A percentile compares a stretch with the other conserved stretches of the same genome.
These are phyloP conservation scores for Ceratocystis cacaofunesta DNA, from an alignment of 2,329 filamentous ascomycete species.

Conservation along the genomic window DNA sequence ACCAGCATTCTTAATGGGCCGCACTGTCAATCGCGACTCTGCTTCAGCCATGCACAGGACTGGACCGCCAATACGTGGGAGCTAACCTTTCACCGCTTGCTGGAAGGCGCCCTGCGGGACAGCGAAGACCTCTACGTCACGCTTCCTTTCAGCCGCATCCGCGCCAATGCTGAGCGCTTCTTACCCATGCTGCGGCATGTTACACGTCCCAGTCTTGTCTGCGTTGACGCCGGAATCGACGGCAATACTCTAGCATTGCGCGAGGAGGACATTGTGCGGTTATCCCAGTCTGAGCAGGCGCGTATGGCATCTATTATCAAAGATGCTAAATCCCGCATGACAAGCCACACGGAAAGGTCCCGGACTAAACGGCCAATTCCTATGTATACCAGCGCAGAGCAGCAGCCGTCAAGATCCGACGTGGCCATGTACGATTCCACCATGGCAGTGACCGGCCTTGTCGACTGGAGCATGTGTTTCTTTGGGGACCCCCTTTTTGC, in stretches of 20 bases:
- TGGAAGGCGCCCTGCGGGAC: constrained; percentile 43
- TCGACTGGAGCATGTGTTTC: constrained; percentile 42
- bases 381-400: background rate
- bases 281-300: background rate
- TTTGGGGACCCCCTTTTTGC: constrained; percentile 47
- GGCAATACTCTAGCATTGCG: constrained; percentile 33
- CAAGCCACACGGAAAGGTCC: background rate
- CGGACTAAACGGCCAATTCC: background rate
- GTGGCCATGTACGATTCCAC: constrained; percentile 3
- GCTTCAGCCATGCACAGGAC: constrained; percentile 10
- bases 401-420: background rate
- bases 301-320: background rate
- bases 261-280: constrained; percentile 2
- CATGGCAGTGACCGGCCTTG: constrained; percentile 34
- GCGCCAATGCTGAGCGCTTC: constrained; percentile 37
- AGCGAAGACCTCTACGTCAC: constrained; percentile 45
- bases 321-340: background rate
- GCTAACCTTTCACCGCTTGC: constrained; percentile 39
- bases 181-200: constrained; percentile 38
- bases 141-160: constrained; percentile 41
- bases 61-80: constrained; percentile 32
- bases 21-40: constrained; percentile 6
- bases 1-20: constrained; percentile 17
- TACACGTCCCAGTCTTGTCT: constrained; percentile 35
- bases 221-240: constrained; percentile 38